phyloP scores from a whole-genome alignment of 495 filamentous ascomycete species.

The Talaromyces wortmannii region DNA sequence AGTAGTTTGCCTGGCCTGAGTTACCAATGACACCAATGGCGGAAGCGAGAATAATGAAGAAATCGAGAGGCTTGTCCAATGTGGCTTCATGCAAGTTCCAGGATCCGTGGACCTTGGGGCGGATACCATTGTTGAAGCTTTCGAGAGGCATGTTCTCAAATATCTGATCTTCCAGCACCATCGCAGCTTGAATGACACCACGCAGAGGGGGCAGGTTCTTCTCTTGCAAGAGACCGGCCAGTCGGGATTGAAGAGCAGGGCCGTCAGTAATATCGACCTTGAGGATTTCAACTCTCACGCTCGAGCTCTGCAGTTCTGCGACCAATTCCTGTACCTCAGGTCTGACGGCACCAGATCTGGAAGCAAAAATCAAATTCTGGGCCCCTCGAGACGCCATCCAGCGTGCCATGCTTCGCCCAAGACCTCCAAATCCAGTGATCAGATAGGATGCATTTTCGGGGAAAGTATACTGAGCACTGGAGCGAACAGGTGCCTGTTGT shows the following conservation, averaged over 20 bases:
- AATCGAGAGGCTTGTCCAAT: slow-evolving; percentile 34
- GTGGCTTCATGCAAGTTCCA: slow-evolving; percentile 10
- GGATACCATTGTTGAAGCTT: slow-evolving; percentile 6
- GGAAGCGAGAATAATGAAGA: slow-evolving; percentile 56
- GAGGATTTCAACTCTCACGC: not conserved
- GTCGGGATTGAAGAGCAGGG: not conserved
- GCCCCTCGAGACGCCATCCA: slow-evolving; percentile 51
- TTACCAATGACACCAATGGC: slow-evolving; percentile 46
- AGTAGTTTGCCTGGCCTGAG: slow-evolving; percentile 39
- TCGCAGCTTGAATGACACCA: slow-evolving; percentile 33
- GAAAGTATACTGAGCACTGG: not conserved
- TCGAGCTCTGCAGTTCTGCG: slow-evolving; percentile 22
- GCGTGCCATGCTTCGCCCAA: slow-evolving; percentile 42
- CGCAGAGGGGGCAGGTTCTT: slow-evolving; percentile 19
- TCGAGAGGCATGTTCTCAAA: slow-evolving; percentile 15
- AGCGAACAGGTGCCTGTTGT: not conserved
- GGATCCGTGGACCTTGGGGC: slow-evolving; percentile 9
- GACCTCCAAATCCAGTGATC: slow-evolving; percentile 48
- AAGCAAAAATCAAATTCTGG: slow-evolving; percentile 43
- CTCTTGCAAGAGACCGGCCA: not conserved
- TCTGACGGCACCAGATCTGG: slow-evolving; percentile 14
- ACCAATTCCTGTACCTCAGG: slow-evolving; percentile 18
- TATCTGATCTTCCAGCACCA: slow-evolving; percentile 23
- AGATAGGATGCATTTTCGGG: slow-evolving; percentile 29
- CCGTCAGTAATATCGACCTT: not conserved